Conservation (phyloP, 352 stramenopile genomes). For the Blastocystis sp. region DNA sequence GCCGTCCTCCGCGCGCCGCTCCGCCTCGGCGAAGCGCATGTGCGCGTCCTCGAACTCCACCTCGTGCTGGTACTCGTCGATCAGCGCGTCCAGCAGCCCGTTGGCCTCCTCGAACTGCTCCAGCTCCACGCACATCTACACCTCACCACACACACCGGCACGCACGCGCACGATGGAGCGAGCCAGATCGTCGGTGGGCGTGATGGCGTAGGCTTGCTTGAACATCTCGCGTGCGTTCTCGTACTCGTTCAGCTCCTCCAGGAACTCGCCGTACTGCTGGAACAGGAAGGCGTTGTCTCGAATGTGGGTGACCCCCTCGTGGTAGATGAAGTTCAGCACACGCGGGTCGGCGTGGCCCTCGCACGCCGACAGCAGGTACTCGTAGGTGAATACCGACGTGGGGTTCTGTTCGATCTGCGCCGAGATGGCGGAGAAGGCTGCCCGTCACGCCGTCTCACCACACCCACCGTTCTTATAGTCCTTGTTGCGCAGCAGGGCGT, state of each 20-base stretch:
- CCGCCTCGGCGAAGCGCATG: not conserved
- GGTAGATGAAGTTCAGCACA: conserved; percentile 13
- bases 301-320: not conserved
- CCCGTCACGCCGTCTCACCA: not conserved
- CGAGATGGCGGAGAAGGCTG: not conserved
- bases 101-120: not conserved
- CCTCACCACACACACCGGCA: not conserved
- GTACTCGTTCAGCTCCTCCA: not conserved
- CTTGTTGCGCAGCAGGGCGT: conserved; percentile 18
- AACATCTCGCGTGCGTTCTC: not conserved
- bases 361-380: conserved; percentile 29
- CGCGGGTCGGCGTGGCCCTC: conserved; percentile 17
- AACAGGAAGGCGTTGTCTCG: conserved; percentile 4
- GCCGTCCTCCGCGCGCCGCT: too few species aligned
- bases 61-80: conserved; percentile 18
- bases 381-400: conserved; percentile 1
- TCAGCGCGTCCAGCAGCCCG: too few species aligned
- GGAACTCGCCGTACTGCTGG: conserved; percentile 23
- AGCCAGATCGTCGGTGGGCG: conserved; percentile 10
- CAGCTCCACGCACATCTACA: conserved; percentile 29
- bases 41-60: not conserved
- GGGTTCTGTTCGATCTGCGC: not conserved
- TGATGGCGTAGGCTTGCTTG: not conserved
- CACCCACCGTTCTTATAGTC: not conserved
- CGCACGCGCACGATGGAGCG: conserved; percentile 8